Conservation (phyloP, 345 rosid species). For the Salix suchowensis region DNA sequence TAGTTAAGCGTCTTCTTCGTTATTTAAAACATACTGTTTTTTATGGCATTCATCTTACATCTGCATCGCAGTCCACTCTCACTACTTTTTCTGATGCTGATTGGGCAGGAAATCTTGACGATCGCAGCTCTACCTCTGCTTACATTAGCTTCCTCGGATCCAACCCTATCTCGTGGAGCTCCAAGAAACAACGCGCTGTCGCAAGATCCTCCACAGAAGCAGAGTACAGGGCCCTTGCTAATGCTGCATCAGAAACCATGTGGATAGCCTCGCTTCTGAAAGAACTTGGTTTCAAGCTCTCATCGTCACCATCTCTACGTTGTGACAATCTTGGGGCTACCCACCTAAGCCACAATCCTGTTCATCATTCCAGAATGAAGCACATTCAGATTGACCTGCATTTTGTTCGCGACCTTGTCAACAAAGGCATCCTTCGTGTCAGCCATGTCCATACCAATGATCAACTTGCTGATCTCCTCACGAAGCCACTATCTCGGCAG, state of each 20-base stretch:
- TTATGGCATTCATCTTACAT: not conserved
- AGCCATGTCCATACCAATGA: not conserved
- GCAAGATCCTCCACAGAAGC: not conserved
- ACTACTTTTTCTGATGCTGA: not conserved
- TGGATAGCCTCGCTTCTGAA: not conserved
- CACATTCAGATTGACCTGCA: not conserved
- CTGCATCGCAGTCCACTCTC: too few species aligned
- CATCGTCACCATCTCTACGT: fast-evolving
- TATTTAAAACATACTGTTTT: too few species aligned
- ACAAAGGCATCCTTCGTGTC: fast-evolving
- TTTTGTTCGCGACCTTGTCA: fast-evolving
- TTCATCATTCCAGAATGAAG: not conserved
- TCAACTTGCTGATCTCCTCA: too few species aligned
- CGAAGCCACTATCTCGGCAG: fast-evolving
- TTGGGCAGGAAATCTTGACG: not conserved
- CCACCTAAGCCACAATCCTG: not conserved
- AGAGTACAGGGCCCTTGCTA: not conserved
- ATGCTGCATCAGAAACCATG: not conserved
- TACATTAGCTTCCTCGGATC: not conserved
- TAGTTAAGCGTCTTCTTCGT: not conserved
- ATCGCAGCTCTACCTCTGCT: fast-evolving
- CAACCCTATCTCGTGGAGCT: fast-evolving
- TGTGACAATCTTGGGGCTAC: not conserved
- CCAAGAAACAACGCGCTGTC: not conserved
- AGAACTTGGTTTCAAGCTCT: too few species aligned